These are phyloP conservation scores for Apiospora rasikravindrae DNA, from an alignment of 2,329 filamentous ascomycete genomes.

Conservation along the genomic window DNA sequence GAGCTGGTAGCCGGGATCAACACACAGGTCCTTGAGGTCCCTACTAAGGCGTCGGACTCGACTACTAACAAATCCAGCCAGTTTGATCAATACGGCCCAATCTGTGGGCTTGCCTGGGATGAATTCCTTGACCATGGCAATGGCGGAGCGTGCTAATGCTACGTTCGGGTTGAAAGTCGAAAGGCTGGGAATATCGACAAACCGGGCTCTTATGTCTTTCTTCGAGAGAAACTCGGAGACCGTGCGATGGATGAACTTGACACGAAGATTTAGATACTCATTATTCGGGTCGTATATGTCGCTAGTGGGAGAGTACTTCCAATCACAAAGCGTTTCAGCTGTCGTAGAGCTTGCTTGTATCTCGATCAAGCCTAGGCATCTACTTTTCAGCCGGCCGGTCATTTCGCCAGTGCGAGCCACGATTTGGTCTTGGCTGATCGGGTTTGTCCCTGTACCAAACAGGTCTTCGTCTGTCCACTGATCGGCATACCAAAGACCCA, in stretches of 20 bases:
- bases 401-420: slow-evolving; percentile 25
- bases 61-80: not conserved
- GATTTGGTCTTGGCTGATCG: slow-evolving; percentile 24
- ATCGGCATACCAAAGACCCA: slow-evolving; percentile 31
- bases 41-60: not conserved
- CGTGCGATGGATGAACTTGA: slow-evolving; percentile 8
- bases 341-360: not conserved
- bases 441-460: slow-evolving; percentile 10
- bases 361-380: slow-evolving; percentile 29
- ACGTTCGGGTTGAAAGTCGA: not conserved
- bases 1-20: not conserved
- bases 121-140: not conserved
- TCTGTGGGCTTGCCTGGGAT: not conserved
- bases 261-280: not conserved
- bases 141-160: not conserved
- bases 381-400: slow-evolving; percentile 26
- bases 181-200: not conserved
- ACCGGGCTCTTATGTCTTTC: not conserved
- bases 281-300: not conserved
- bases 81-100: not conserved
- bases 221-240: not conserved
- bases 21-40: not conserved
- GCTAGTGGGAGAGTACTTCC: not conserved
- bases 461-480: slow-evolving; percentile 24
- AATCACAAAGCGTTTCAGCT: too few species aligned